Conservation (phyloP, 2,329 filamentous ascomycete species). For the Exophiala viscosa region DNA sequence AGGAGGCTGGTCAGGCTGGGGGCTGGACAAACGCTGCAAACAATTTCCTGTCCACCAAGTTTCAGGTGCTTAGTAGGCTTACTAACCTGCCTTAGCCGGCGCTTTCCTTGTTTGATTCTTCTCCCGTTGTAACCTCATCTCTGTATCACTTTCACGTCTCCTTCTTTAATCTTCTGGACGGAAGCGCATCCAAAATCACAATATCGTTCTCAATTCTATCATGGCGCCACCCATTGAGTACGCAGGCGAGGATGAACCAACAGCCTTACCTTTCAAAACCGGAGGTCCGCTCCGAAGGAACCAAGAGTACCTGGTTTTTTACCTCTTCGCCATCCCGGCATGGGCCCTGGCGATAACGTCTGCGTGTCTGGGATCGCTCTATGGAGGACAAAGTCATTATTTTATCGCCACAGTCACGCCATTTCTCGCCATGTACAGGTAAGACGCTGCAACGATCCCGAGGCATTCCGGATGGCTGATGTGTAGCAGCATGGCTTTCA, state of each 20-base stretch:
- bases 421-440: conserved; percentile 16
- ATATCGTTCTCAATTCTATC: too few relatives aligned
- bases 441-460: background rate
- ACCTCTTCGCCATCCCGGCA: conserved; percentile 17
- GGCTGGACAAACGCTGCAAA: too few relatives aligned
- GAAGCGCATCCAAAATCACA: too few relatives aligned
- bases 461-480: background rate
- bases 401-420: conserved; percentile 18
- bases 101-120: too few relatives aligned
- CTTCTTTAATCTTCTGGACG: too few relatives aligned
- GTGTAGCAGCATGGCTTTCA: conserved; percentile 15
- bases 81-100: too few relatives aligned
- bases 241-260: conserved; percentile 13
- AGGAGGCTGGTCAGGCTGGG: too few relatives aligned
- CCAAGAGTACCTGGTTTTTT: conserved; percentile 21
- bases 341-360: conserved; percentile 16
- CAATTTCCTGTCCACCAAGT: too few relatives aligned
- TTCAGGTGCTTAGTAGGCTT: too few relatives aligned
- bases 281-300: conserved; percentile 16
- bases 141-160: too few relatives aligned
- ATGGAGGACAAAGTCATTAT: conserved; percentile 17
- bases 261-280: conserved; percentile 14
- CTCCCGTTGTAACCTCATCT: too few relatives aligned
- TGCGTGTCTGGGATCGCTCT: conserved; percentile 18
- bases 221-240: conserved; percentile 19